phyloP scores from a whole-genome alignment of 352 stramenopile genomes.

The Chrysophaeum taylorii region DNA sequence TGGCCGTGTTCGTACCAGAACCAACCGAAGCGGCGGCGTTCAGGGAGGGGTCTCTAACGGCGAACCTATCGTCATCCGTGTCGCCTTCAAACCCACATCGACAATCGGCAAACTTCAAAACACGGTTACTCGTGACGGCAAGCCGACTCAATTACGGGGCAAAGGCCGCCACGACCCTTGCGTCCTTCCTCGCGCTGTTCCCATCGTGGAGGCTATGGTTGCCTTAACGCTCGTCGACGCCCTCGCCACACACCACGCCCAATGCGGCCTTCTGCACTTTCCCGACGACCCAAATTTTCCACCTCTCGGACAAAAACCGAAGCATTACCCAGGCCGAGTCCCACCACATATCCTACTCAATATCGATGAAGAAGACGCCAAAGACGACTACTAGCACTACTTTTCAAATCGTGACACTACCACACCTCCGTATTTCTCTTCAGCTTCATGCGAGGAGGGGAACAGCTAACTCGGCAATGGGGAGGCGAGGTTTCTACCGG shows the following conservation, averaged over 20 bases:
- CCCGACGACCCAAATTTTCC: no score
- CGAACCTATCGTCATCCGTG: constrained; percentile 92
- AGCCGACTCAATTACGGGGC: constrained; percentile 84
- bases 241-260: constrained; percentile 87
- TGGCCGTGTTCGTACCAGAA: constrained; percentile 58
- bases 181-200: constrained; percentile 88
- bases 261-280: constrained; percentile 54
- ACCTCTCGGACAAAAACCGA: no score
- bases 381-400: no score
- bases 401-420: no score
- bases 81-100: constrained; percentile 97
- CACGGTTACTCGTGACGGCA: constrained; percentile 81
- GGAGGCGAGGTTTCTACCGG: no score
- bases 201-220: constrained; percentile 96
- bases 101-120: constrained; percentile 88
- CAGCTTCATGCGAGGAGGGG: no score
- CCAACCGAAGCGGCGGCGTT: constrained; percentile 79
- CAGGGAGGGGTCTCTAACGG: constrained; percentile 96
- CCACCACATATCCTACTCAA: no score
- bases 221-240: constrained; percentile 86
- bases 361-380: no score
- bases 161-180: constrained; percentile 97
- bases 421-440: no score
- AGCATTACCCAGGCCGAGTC: no score
- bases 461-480: no score